Percentiles rank a stretch among this genome's conserved stretches.
Evolutionary conservation across 495 filamentous ascomycete species (phyloP).

Genomic region (Amniculicola lignicola): DNA sequence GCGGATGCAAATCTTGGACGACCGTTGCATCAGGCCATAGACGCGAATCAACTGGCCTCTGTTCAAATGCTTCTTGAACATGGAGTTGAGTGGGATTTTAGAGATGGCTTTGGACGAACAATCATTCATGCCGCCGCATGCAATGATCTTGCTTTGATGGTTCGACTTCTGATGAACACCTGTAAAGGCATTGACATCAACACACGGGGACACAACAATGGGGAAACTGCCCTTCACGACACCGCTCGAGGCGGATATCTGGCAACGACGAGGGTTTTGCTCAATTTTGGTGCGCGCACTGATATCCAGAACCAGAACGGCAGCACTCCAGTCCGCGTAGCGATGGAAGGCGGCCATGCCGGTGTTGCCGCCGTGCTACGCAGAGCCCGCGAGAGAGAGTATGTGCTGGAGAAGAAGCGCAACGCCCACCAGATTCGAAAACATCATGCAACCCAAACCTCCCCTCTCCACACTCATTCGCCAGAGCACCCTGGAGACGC

Average conservation of each 20-base stretch:
- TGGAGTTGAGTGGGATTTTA: conserved; percentile 15
- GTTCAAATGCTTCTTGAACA: conserved; percentile 15
- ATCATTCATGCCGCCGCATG: conserved; percentile 15
- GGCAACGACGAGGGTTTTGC: conserved; percentile 10
- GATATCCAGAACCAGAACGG: conserved; percentile 13
- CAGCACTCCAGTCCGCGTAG: conserved; percentile 13
- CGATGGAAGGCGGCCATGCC: conserved; percentile 12
- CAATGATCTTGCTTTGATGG: conserved; percentile 6
- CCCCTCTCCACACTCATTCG: conserved; percentile 5
- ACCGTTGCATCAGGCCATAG: conserved; percentile 16
- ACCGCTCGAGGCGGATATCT: conserved; percentile 3
- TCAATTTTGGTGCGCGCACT: conserved; percentile 24
- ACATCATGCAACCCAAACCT: conserved; percentile 3
- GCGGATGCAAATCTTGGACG: conserved; percentile 9
- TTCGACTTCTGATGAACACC: conserved; percentile 13
- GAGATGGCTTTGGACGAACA: conserved; percentile 9
- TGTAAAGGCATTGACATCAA: conserved; percentile 18
- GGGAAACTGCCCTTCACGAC: conserved; percentile 23
- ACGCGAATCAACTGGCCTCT: conserved; percentile 3
- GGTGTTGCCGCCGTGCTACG: conserved; percentile 9
- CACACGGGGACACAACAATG: conserved; percentile 12
- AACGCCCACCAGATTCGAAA: conserved; percentile 9
- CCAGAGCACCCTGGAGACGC: neutral
- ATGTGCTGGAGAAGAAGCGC: neutral
- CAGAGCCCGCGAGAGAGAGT: conserved; percentile 15